A percentile compares a stretch with the other conserved stretches of the same genome.
Conservation (phyloP, 768 basidiomycete genomes). For the Lentinula sp. region DNA sequence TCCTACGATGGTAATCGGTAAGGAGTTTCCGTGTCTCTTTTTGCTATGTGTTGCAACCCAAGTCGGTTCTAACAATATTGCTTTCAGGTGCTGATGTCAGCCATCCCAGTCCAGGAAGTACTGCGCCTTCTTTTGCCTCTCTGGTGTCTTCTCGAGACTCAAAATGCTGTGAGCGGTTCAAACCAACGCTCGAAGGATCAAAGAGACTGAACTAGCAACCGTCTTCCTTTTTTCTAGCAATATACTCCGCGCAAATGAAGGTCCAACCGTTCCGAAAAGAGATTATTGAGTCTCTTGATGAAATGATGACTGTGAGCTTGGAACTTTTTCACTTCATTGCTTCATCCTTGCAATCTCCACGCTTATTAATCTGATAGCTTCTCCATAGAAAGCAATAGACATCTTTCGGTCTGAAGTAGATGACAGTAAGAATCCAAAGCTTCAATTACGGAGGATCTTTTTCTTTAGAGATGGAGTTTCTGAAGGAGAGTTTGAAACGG, state of each 20-base stretch:
- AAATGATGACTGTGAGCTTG: constrained; percentile 39
- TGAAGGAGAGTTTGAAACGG: constrained; percentile 23
- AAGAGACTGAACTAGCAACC: background rate
- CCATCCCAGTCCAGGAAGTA: constrained; percentile 18
- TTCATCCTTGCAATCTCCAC: too few species aligned
- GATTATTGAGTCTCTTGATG: constrained; percentile 50
- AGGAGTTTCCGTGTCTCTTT: background rate
- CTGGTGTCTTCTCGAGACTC: constrained; percentile 52
- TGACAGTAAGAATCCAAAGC: background rate
- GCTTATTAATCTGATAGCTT: background rate
- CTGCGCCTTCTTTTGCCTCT: constrained; percentile 21
- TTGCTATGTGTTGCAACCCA: background rate
- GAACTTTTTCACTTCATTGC: background rate
- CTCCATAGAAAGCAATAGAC: background rate
- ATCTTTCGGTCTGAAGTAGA: background rate
- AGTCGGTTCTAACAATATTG: too few species aligned
- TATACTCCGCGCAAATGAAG: constrained; percentile 48
- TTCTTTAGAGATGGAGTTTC: constrained; percentile 27
- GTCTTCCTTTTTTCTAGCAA: constrained; percentile 8
- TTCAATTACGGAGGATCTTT: constrained; percentile 14
- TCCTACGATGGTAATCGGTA: constrained; percentile 57
- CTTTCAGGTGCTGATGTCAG: constrained; percentile 24
- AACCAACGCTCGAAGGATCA: too few species aligned
- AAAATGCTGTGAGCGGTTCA: constrained; percentile 23
- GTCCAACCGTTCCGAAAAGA: constrained; percentile 48